Conservation (phyloP, 768 basidiomycete species). For the Leccinum sublutescens region DNA sequence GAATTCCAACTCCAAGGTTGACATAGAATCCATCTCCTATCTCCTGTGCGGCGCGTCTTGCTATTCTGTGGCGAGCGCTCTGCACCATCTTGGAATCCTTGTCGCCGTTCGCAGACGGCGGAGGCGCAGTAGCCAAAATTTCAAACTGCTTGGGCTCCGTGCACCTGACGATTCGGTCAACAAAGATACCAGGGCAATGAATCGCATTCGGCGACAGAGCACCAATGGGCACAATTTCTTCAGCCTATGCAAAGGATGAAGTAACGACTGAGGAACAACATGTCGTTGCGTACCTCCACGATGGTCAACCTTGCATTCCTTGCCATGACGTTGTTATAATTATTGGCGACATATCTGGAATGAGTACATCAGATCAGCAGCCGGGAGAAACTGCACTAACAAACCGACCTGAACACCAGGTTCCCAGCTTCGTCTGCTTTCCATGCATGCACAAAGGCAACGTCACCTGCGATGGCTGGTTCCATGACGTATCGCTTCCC, state of each 20-base stretch:
- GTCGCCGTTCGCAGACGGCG: conserved; percentile 38
- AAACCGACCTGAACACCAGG: conserved; percentile 73
- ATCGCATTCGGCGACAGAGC: conserved; percentile 77
- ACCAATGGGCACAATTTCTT: conserved; percentile 84
- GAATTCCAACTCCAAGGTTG: conserved; percentile 89
- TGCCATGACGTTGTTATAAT: conserved; percentile 81
- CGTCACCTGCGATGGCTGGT: conserved; percentile 66
- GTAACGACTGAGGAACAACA: conserved; percentile 3
- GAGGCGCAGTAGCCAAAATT: conserved; percentile 58
- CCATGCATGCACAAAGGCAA: conserved; percentile 86
- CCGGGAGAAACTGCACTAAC: background rate
- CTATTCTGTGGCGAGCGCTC: conserved; percentile 69
- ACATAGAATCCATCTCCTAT: conserved; percentile 83
- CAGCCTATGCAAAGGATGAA: conserved; percentile 61
- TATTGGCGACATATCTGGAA: conserved; percentile 73
- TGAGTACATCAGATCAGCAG: background rate
- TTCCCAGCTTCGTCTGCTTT: conserved; percentile 90
- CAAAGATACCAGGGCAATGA: conserved; percentile 79
- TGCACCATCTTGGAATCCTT: conserved; percentile 50
- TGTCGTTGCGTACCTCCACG: conserved; percentile 64
- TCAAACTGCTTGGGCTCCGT: conserved; percentile 76
- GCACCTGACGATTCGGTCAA: conserved; percentile 79
- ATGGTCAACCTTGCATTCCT: conserved; percentile 86
- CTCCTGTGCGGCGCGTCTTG: conserved; percentile 82
- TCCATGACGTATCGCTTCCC: conserved; percentile 82